Base-by-base conservation (phyloP, 2,329 filamentous ascomycete species). In the Penicillium sp. region DNA sequence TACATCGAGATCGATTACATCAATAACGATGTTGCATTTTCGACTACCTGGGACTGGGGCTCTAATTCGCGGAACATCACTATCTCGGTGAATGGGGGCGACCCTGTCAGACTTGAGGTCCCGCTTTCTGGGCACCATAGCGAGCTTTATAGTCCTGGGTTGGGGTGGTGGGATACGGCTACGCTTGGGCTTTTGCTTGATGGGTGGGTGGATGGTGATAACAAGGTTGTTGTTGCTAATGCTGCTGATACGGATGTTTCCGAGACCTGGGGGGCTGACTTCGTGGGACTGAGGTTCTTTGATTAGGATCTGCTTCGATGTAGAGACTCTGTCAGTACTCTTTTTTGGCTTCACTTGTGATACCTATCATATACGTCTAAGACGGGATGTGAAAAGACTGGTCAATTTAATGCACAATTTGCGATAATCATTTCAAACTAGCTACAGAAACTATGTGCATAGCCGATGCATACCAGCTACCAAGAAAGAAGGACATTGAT, bases 21-120 rank as follows among this genome's bases (percentile, higher is more conserved):
- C 67, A 83, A 84, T 68, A 82, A 84, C 59, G 80, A 83, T 9
- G 72, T 82, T 11, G 73, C 77, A 0, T 74, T 81, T 16, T 67
- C 66, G 1, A 74, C 70, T 0, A 70, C 77, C 0, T 82, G 79
- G 70, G 74, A 62, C 0, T 75, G 66, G 59, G 81, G 78, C 0
- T 73, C 76, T 0, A 84, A 83, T 60, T 77, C 80, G 0, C 69
- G 80, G 1, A 83, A 83, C 53, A 73, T 82, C 64, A 81, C 80
- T 0, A 67, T 84, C 14, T 64, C 73, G 0, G 73, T 84, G n/a
- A 84, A 84, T 26, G 75, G 71, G 1, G 70, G 67, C 0, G 53
- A 62, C 0, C 68, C 73, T 0, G 79, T 80, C 62, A 68, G 80
- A 1, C 79, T 82, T 59, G 80, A 81, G 0, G 81, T 82, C 22